Evolutionary conservation across 1,284 basidiomycete genomes (phyloP).

Genomic region (Trichosporon sp.): DNA sequence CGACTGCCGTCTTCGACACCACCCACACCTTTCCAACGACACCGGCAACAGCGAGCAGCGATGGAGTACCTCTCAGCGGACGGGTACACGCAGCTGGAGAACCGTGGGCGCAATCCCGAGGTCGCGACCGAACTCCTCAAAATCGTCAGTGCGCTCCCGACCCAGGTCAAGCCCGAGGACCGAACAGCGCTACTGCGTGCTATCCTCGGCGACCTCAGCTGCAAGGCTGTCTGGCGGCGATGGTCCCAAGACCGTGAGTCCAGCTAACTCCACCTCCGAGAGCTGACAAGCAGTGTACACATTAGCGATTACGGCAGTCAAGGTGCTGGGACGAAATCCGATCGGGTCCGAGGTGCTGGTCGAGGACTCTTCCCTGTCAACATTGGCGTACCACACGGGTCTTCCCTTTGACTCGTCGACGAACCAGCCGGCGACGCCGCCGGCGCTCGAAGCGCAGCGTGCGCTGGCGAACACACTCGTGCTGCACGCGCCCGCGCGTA

Average conservation of each 20-base stretch:
- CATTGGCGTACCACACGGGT: conserved; percentile 43
- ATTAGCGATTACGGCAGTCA: conserved; percentile 69
- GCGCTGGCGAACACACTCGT: conserved; percentile 48
- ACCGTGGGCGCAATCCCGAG: conserved; percentile 3
- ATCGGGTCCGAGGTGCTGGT: conserved; percentile 69
- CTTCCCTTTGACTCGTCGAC: conserved; percentile 32
- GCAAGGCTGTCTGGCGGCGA: conserved; percentile 55
- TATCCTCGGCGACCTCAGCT: conserved; percentile 65
- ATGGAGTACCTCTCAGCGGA: conserved; percentile 17
- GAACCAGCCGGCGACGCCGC: not conserved
- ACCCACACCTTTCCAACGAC: not conserved
- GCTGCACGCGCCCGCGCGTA: conserved; percentile 40
- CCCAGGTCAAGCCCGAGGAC: conserved; percentile 56
- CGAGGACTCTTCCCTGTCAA: conserved; percentile 38
- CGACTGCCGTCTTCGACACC: not conserved
- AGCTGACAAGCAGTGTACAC: conserved; percentile 35
- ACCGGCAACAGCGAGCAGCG: not conserved
- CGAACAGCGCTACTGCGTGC: conserved; percentile 61
- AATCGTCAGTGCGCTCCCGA: conserved; percentile 46
- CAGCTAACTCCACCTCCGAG: conserved; percentile 19
- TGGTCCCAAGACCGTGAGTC: conserved; percentile 44
- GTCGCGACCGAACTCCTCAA: conserved; percentile 22
- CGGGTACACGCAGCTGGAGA: conserved; percentile 3
- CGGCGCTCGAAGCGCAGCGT: conserved; percentile 41
- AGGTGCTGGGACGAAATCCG: conserved; percentile 72